A percentile compares a stretch with the other conserved stretches of the same genome.
Evolutionary conservation across 345 rosid genomes (phyloP).

Genomic region (Kandelia obovata): DNA sequence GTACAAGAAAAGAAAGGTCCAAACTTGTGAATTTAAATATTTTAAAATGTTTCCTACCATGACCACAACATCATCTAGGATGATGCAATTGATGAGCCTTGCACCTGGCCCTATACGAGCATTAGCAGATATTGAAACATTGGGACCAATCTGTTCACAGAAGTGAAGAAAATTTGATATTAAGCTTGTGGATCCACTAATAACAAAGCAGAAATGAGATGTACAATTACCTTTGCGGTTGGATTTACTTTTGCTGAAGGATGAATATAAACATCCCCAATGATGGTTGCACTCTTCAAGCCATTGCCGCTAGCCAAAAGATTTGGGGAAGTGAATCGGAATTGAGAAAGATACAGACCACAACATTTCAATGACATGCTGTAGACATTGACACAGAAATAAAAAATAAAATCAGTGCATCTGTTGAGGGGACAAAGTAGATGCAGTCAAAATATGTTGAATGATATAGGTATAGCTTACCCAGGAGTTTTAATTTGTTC

Average conservation of each 20-base stretch:
- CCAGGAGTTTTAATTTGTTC: conserved; percentile 92
- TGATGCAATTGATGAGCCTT: conserved; percentile 28
- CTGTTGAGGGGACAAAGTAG: neutral
- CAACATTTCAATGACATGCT: conserved; percentile 93
- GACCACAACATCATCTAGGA: conserved; percentile 28
- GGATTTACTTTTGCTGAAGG: conserved; percentile 98
- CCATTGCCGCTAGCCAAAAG: conserved; percentile 86
- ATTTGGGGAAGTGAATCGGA: conserved; percentile 60
- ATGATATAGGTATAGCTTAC: conserved; percentile 29
- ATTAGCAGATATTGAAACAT: conserved; percentile 33
- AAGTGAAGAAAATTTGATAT: neutral
- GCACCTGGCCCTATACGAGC: conserved; percentile 32
- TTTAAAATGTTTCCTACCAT: conserved; percentile 18
- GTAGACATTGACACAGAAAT: conserved; percentile 11
- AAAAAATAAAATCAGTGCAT: neutral
- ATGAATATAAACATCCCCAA: conserved; percentile 85
- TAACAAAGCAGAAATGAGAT: conserved; percentile 4
- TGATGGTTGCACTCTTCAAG: conserved; percentile 52
- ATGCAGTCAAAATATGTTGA: neutral
- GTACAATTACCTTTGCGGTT: conserved; percentile 69
- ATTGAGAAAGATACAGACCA: conserved; percentile 75
- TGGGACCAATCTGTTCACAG: conserved; percentile 32
- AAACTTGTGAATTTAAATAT: neutral
- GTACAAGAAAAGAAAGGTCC: no score
- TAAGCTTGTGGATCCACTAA: neutral